Conservation (phyloP, 306 rosid genomes). For the Malus sylvestris region DNA sequence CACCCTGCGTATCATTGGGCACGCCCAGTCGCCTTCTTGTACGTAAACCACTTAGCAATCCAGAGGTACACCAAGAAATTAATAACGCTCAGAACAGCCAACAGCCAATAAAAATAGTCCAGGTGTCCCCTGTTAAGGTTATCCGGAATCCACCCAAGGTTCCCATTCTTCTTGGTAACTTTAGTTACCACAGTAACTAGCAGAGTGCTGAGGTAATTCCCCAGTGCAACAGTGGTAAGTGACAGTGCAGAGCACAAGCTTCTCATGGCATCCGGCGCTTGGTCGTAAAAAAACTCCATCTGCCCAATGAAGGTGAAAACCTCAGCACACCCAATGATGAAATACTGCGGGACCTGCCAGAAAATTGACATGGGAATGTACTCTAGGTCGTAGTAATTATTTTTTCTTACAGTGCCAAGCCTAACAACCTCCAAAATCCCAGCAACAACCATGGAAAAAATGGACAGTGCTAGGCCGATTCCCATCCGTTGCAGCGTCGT, state of each 20-base stretch:
- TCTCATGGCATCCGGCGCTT: constrained; percentile 89
- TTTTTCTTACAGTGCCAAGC: constrained; percentile 30
- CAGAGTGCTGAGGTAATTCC: constrained; percentile 65
- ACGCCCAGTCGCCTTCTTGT: constrained; percentile 42
- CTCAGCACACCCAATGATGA: constrained; percentile 78
- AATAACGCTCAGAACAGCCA: constrained; percentile 52
- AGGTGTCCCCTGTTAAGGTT: constrained; percentile 79
- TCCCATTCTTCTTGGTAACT: constrained; percentile 49
- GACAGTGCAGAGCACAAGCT: constrained; percentile 73
- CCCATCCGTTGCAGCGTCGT: constrained; percentile 79
- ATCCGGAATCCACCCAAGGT: constrained; percentile 79
- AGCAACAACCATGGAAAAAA: constrained; percentile 51
- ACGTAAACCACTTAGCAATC: constrained; percentile 53
- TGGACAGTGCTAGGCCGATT: constrained; percentile 63
- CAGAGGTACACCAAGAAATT: constrained; percentile 53
- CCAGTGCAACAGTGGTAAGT: constrained; percentile 59
- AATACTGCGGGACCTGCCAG: constrained; percentile 85
- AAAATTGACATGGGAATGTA: constrained; percentile 68
- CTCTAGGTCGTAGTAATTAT: constrained; percentile 51
- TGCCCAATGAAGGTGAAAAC: constrained; percentile 62
- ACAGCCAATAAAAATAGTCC: constrained; percentile 68
- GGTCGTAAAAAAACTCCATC: constrained; percentile 63
- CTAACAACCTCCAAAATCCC: constrained; percentile 67
- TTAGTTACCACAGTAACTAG: constrained; percentile 58
- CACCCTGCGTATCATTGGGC: neutral